phyloP scores from a whole-genome alignment of 768 basidiomycete genomes.

The Termitomyces bulborhizus region DNA sequence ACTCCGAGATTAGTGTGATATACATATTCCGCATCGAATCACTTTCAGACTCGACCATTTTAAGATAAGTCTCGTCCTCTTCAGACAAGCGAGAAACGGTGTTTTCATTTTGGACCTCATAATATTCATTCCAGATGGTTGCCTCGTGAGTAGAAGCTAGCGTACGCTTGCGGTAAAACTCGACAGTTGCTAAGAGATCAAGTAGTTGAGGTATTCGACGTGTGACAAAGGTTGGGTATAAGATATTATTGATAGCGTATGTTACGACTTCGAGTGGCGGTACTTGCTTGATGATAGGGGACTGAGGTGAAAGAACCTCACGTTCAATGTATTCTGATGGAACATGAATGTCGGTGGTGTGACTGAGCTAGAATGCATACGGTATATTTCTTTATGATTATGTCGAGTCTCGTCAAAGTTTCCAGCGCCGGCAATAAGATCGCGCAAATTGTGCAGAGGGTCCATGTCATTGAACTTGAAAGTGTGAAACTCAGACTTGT shows the following conservation, averaged over 20 bases:
- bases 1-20: slow-evolving; percentile 21
- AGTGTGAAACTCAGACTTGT: too few species aligned
- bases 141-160: slow-evolving; percentile 20
- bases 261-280: slow-evolving; percentile 25
- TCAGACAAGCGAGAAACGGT: slow-evolving; percentile 9
- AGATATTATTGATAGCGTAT: slow-evolving; percentile 25
- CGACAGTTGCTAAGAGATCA: slow-evolving; percentile 28
- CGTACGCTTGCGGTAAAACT: slow-evolving; percentile 27
- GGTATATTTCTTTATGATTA: slow-evolving; percentile 14
- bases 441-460: slow-evolving; percentile 11
- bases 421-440: slow-evolving; percentile 12
- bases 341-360: neutral
- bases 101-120: slow-evolving; percentile 14
- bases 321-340: slow-evolving; percentile 16
- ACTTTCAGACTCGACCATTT: slow-evolving; percentile 10
- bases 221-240: slow-evolving; percentile 18
- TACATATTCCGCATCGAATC: slow-evolving; percentile 23
- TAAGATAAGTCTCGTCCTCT: slow-evolving; percentile 18
- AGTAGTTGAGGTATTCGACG: slow-evolving; percentile 26
- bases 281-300: slow-evolving; percentile 15
- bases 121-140: slow-evolving; percentile 22
- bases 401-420: slow-evolving; percentile 1
- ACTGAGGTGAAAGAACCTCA: slow-evolving; percentile 18
- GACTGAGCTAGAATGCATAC: neutral
- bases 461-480: slow-evolving; percentile 1